Evolutionary conservation across 2,329 filamentous ascomycete genomes (phyloP), one percentile per base, ranked within the genome.

Genomic region (Epichloe brachyelytri): DNA sequence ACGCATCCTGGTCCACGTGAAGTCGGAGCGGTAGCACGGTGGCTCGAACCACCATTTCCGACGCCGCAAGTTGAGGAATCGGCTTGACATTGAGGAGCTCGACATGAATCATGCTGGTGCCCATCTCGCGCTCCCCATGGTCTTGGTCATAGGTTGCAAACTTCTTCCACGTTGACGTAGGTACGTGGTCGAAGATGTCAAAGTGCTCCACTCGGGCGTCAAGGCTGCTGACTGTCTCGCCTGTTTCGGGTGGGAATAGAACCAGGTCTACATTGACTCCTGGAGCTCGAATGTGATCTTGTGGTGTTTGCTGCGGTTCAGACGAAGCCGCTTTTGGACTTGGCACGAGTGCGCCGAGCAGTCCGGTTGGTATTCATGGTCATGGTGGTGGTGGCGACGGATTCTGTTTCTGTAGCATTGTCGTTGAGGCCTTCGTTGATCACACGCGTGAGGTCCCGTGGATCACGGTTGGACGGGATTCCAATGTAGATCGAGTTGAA

Each of bases 401-500:
- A 96, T 57, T 91, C 90, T 0, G 90, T 95, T 62, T 97, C 93
- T 38, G 87, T 95, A 4, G 77, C 79, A 51, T 85, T 78, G 60
- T 97, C 91, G 57, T 95, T 87, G 46, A 97, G 78, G 37, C 91
- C 82, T 52, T 85, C 82, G 62, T 96, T 95, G 67, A 98, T 95
- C 39, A 86, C 86, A 44, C 81, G 79, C 4, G 87, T 76, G 10
- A 97, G 76, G 33, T 95, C 88, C 49, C 80, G 80, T 5, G 89
- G 88, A 59, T 97, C 91, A 52, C 85, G 81, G 58, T 90, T 93
- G 11, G 86, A 78, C 0, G 91, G 86, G 17, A 98, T 86, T 14
- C 87, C 89, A 59, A 98, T 96, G 70, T 96, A 98, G 50, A 98
- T 95, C 0, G 93, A 98, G 64, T 98, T 97, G 76, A 98, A 98